Evolutionary conservation across 805 yeast species (phyloP).

Genomic region (Yarrowia sp.): DNA sequence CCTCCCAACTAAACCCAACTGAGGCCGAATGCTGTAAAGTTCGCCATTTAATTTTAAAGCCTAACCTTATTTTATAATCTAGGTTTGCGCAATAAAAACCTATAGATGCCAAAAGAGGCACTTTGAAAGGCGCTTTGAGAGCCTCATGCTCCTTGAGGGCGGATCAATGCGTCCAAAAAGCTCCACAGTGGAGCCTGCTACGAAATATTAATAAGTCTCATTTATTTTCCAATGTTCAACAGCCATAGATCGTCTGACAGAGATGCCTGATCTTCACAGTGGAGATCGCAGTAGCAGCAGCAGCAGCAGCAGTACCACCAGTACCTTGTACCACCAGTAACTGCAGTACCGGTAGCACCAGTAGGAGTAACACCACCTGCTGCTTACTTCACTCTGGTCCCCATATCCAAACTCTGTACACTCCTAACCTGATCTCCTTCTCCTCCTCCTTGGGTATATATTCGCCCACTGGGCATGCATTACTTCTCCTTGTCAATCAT

Average conservation of each 20-base stretch:
- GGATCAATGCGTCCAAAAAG: no score
- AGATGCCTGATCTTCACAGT: no score
- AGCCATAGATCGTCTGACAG: not conserved
- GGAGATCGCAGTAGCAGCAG: no score
- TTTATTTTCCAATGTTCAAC: not conserved
- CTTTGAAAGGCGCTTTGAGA: not conserved
- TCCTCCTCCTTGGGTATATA: not conserved
- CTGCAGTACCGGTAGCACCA: no score
- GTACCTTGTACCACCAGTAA: no score
- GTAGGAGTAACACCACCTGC: no score
- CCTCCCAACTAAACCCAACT: not conserved
- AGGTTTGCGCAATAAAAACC: not conserved
- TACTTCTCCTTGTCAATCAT: slow-evolving; percentile 28
- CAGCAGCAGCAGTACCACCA: no score
- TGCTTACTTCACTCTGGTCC: no score
- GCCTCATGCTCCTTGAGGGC: no score
- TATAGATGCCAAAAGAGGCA: not conserved
- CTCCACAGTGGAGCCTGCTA: no score
- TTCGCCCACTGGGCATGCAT: slow-evolving; percentile 5
- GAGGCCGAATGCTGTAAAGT: not conserved
- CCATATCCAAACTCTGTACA: no score
- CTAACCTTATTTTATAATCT: not conserved
- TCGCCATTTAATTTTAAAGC: not conserved
- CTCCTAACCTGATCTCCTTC: not conserved
- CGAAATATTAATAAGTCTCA: no score